Evolutionary conservation across 2,329 filamentous ascomycete genomes (phyloP).

Genomic region (Colletotrichum godetiae): DNA sequence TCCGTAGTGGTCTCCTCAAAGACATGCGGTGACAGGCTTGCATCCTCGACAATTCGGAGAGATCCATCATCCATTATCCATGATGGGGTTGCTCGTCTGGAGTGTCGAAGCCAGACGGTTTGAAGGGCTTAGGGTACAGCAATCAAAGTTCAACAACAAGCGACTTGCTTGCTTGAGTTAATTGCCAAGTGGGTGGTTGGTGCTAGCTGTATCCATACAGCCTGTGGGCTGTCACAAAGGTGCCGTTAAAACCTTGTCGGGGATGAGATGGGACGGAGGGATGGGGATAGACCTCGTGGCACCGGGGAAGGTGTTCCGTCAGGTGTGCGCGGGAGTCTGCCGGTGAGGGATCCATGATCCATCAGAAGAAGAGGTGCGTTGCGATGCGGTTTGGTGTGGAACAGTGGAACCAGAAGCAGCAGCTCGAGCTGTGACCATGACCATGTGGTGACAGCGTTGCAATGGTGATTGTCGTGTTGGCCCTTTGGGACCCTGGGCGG

Average conservation of each 20-base stretch:
- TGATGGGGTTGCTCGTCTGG: slow-evolving; percentile 5
- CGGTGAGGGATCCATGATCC: background rate
- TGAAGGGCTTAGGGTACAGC: background rate
- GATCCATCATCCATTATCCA: slow-evolving; percentile 7
- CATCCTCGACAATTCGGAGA: background rate
- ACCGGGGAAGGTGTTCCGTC: slow-evolving; percentile 35
- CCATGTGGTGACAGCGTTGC: background rate
- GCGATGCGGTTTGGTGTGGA: background rate
- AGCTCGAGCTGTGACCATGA: background rate
- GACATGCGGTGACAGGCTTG: background rate
- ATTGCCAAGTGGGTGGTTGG: slow-evolving; percentile 8
- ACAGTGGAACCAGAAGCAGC: background rate
- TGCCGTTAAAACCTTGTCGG: slow-evolving; percentile 18
- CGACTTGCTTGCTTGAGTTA: background rate
- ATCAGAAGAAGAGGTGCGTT: background rate
- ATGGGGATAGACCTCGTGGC: slow-evolving; percentile 31
- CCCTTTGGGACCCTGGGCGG: background rate
- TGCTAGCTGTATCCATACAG: background rate
- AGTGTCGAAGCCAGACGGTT: background rate
- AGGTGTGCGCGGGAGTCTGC: background rate
- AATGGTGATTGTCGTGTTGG: slow-evolving; percentile 1
- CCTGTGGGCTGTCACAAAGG: slow-evolving; percentile 16
- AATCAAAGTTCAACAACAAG: background rate
- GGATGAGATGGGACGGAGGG: slow-evolving; percentile 28
- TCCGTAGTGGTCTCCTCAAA: background rate